Evolutionary conservation across 2,329 filamentous ascomycete genomes (phyloP).

Genomic region (Trichoderma brevicompactum): DNA sequence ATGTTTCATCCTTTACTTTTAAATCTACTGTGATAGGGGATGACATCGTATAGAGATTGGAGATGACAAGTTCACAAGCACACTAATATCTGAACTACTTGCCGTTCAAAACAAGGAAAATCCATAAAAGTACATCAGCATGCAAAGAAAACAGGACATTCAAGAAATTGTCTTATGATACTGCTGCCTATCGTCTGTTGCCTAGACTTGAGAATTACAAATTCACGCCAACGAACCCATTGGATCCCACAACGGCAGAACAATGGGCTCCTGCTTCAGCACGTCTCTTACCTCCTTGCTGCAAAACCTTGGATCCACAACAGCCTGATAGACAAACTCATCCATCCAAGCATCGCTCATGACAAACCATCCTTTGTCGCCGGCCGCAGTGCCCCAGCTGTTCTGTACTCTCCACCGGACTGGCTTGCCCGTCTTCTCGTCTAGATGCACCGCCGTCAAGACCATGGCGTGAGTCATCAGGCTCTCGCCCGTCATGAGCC

Average conservation of each 20-base stretch:
- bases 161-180: no score
- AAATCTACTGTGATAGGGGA: no score
- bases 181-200: neutral
- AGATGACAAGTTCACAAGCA: no score
- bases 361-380: constrained; percentile 83
- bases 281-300: constrained; percentile 70
- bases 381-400: constrained; percentile 72
- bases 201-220: neutral
- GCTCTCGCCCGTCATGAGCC: constrained; percentile 74
- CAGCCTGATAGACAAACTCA: constrained; percentile 83
- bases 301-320: constrained; percentile 74
- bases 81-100: no score
- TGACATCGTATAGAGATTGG: no score
- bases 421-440: constrained; percentile 62
- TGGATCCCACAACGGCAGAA: constrained; percentile 78
- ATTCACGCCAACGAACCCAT: constrained; percentile 71
- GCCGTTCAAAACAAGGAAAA: no score
- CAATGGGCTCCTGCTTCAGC: constrained; percentile 69
- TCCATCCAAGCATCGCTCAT: constrained; percentile 85
- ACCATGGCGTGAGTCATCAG: constrained; percentile 95
- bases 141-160: no score
- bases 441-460: constrained; percentile 81
- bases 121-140: no score
- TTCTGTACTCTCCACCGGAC: constrained; percentile 88
- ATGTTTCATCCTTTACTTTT: no score